A percentile compares a stretch with the other conserved stretches of the same genome.
Conservation (phyloP, 225 moss, liverwort and hornwort genomes). For the Marchantia polymorpha region DNA sequence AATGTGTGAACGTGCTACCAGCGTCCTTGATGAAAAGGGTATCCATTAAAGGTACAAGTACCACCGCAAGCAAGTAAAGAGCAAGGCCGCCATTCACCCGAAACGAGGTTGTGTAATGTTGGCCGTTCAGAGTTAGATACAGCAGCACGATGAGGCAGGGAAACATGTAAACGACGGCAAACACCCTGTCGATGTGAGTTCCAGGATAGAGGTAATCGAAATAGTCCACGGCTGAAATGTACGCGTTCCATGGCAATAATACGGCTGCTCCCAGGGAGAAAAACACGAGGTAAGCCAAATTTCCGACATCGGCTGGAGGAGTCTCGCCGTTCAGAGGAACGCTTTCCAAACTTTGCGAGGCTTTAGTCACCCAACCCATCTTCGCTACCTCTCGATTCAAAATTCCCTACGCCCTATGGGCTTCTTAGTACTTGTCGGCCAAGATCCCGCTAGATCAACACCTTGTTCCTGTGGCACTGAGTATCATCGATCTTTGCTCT, state of each 20-base stretch:
- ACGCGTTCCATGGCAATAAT: slow-evolving; percentile 77
- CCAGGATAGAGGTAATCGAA: slow-evolving; percentile 69
- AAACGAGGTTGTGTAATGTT: slow-evolving; percentile 41
- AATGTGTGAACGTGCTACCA: slow-evolving; percentile 44
- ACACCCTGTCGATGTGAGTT: slow-evolving; percentile 68
- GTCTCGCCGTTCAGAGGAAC: neutral
- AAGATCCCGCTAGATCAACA: too few species aligned
- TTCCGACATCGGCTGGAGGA: slow-evolving; percentile 47
- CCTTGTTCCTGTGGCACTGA: too few species aligned
- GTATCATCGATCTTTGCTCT: too few species aligned
- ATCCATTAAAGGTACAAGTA: slow-evolving; percentile 63
- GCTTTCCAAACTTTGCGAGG: neutral
- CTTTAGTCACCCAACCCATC: slow-evolving; percentile 7
- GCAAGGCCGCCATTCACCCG: slow-evolving; percentile 58
- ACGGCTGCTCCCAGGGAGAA: slow-evolving; percentile 63
- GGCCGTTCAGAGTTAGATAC: slow-evolving; percentile 58
- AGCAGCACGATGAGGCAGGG: slow-evolving; percentile 52
- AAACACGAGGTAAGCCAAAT: slow-evolving; percentile 59
- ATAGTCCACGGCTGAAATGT: slow-evolving; percentile 81
- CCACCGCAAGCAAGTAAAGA: slow-evolving; percentile 50
- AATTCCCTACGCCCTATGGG: too few species aligned
- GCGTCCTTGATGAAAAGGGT: slow-evolving; percentile 53
- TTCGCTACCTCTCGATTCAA: too few species aligned
- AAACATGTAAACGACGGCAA: slow-evolving; percentile 70
- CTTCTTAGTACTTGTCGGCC: too few species aligned